Percentiles rank a stretch among this genome's conserved stretches.
Conservation (phyloP, 192 early-diverging fungal species). For the Backusella tarrabulga region DNA sequence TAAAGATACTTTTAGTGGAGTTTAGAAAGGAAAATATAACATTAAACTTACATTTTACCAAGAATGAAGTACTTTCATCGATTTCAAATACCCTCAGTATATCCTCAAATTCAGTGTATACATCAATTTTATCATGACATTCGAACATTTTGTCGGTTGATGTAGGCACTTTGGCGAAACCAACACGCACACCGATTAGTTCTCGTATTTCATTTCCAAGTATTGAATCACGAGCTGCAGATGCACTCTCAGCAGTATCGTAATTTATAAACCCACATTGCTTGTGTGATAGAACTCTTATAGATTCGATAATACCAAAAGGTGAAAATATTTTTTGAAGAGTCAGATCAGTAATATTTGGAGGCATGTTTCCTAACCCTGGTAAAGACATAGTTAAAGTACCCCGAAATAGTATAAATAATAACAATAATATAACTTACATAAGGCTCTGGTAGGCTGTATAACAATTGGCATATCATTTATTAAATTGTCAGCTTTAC, state of each 20-base stretch:
- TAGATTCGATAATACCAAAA: slow-evolving; percentile 87
- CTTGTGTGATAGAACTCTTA: slow-evolving; percentile 90
- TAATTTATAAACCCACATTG: slow-evolving; percentile 98
- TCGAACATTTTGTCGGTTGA: slow-evolving; percentile 1
- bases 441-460: slow-evolving; percentile 68
- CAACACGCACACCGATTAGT: slow-evolving; percentile 72
- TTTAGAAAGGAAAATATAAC: neutral
- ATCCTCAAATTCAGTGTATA: neutral
- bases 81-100: neutral
- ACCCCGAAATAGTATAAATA: neutral
- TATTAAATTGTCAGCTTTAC: slow-evolving; percentile 58
- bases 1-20: neutral
- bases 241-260: slow-evolving; percentile 82
- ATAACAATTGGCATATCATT: neutral
- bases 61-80: too few species aligned
- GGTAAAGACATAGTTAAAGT: slow-evolving; percentile 29
- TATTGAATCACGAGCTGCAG: slow-evolving; percentile 80
- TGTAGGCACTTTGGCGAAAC: slow-evolving; percentile 85
- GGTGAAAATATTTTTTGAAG: slow-evolving; percentile 71
- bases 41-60: neutral
- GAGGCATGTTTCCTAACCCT: slow-evolving; percentile 93
- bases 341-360: slow-evolving; percentile 63
- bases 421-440: slow-evolving; percentile 42
- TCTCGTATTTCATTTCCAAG: slow-evolving; percentile 76
- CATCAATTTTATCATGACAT: neutral